Conservation (phyloP, 805 yeast genomes). For the Starmera dryadoides region DNA sequence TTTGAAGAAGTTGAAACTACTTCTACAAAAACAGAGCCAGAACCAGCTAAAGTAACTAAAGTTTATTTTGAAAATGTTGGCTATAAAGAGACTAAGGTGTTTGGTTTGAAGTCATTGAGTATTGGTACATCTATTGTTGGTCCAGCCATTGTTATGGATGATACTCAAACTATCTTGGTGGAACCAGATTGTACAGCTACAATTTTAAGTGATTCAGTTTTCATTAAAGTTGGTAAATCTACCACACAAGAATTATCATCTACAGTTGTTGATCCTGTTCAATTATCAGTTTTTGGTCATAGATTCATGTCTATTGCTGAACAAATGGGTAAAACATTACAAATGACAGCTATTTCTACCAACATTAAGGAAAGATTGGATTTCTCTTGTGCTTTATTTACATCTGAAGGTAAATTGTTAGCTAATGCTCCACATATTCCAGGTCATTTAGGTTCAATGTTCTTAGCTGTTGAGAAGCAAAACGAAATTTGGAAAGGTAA, state of each 20-base stretch:
- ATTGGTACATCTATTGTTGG: constrained; percentile 27
- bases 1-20: constrained; percentile 10
- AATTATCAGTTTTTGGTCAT: constrained; percentile 35
- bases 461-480: constrained; percentile 31
- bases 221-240: constrained; percentile 19
- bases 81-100: constrained; percentile 22
- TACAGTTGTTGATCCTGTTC: constrained; percentile 35
- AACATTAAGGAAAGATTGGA: constrained; percentile 42
- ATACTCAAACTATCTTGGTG: constrained; percentile 33
- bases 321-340: constrained; percentile 38
- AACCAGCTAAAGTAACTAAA: constrained; percentile 29
- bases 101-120: constrained; percentile 21
- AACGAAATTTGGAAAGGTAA: constrained; percentile 30
- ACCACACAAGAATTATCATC: constrained; percentile 36
- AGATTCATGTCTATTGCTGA: constrained; percentile 47
- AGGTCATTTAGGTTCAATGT: constrained; percentile 42
- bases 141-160: constrained; percentile 30
- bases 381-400: constrained; percentile 41
- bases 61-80: constrained; percentile 23
- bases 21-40: constrained; percentile 12
- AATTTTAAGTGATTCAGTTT: constrained; percentile 29
- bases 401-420: constrained; percentile 33
- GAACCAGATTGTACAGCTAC: constrained; percentile 29
- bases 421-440: constrained; percentile 44
- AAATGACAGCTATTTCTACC: constrained; percentile 35